A percentile compares a stretch with the other conserved stretches of the same genome.
Evolutionary conservation across 768 basidiomycete species (phyloP).

Genomic region (Lactarius hengduanensis): DNA sequence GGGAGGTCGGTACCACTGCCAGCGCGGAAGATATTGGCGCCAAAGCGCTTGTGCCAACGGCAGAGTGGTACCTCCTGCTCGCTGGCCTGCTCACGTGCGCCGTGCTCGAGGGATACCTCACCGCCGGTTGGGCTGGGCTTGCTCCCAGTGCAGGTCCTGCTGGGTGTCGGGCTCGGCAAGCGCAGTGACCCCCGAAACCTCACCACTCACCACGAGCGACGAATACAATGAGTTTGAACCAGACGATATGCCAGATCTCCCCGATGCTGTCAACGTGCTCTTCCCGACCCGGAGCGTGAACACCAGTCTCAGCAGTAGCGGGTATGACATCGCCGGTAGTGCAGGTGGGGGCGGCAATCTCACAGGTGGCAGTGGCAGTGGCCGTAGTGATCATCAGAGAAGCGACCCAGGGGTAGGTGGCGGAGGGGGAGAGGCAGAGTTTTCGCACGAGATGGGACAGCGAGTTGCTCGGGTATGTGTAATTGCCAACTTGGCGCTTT

Average conservation of each 20-base stretch:
- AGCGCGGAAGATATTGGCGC: slow-evolving; percentile 28
- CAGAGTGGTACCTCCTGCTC: slow-evolving; percentile 80
- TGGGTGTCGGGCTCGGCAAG: slow-evolving; percentile 65
- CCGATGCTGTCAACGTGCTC: slow-evolving; percentile 63
- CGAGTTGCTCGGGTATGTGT: slow-evolving; percentile 66
- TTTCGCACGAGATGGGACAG: slow-evolving; percentile 70
- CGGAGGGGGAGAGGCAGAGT: slow-evolving; percentile 65
- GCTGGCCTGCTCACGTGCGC: slow-evolving; percentile 78
- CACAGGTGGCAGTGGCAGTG: slow-evolving; percentile 54
- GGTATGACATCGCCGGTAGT: slow-evolving; percentile 37
- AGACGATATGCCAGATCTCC: slow-evolving; percentile 68
- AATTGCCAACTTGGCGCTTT: slow-evolving; percentile 6
- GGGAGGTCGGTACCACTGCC: slow-evolving; percentile 47
- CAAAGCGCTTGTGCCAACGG: slow-evolving; percentile 60
- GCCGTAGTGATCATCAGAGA: background rate
- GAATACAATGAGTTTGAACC: slow-evolving; percentile 65
- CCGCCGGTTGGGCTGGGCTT: slow-evolving; percentile 74
- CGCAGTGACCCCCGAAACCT: background rate
- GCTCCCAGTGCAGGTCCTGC: slow-evolving; percentile 66
- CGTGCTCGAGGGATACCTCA: slow-evolving; percentile 80
- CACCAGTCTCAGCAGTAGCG: slow-evolving; percentile 33
- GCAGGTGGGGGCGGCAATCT: slow-evolving; percentile 64
- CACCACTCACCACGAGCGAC: slow-evolving; percentile 22
- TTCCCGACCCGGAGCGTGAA: slow-evolving; percentile 51
- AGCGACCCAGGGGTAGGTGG: slow-evolving; percentile 18